These are phyloP conservation scores for Sutorius australiensis DNA, from an alignment of 768 basidiomycete genomes.

Conservation along the genomic window DNA sequence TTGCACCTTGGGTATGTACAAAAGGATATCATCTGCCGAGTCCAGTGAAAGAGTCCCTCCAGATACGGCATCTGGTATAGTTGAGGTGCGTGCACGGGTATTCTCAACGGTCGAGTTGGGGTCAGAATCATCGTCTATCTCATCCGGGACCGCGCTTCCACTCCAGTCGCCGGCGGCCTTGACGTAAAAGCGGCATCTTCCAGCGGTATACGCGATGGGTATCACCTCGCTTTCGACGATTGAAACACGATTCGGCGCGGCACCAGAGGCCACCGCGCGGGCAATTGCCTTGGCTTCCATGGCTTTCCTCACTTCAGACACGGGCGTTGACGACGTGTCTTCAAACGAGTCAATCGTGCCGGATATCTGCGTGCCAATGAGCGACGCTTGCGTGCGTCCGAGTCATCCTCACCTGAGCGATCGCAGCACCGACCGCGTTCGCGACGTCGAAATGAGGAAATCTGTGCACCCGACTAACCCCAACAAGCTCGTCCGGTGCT, in stretches of 20 bases:
- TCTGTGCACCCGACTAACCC: slow-evolving; percentile 48
- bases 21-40: slow-evolving; percentile 26
- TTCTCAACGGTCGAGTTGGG: slow-evolving; percentile 4
- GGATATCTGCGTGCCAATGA: slow-evolving; percentile 34
- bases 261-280: slow-evolving; percentile 44
- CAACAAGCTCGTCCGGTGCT: slow-evolving; percentile 46
- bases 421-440: slow-evolving; percentile 59
- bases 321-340: slow-evolving; percentile 34
- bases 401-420: slow-evolving; percentile 30
- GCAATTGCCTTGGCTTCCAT: slow-evolving; percentile 40
- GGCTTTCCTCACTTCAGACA: slow-evolving; percentile 30
- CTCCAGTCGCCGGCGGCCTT: slow-evolving; percentile 55
- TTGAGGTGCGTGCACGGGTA: not conserved
- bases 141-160: slow-evolving; percentile 22
- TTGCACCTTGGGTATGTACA: slow-evolving; percentile 39
- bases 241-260: slow-evolving; percentile 38
- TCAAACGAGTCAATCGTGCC: slow-evolving; percentile 45
- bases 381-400: not conserved
- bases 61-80: slow-evolving; percentile 3
- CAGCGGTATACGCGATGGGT: slow-evolving; percentile 37
- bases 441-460: slow-evolving; percentile 54
- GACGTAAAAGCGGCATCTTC: slow-evolving; percentile 46
- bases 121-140: slow-evolving; percentile 15
- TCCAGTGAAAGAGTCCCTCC: slow-evolving; percentile 14
- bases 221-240: slow-evolving; percentile 56